Base-by-base conservation (phyloP, 352 stramenopile genomes). In the Globisporangium paddicum region DNA sequence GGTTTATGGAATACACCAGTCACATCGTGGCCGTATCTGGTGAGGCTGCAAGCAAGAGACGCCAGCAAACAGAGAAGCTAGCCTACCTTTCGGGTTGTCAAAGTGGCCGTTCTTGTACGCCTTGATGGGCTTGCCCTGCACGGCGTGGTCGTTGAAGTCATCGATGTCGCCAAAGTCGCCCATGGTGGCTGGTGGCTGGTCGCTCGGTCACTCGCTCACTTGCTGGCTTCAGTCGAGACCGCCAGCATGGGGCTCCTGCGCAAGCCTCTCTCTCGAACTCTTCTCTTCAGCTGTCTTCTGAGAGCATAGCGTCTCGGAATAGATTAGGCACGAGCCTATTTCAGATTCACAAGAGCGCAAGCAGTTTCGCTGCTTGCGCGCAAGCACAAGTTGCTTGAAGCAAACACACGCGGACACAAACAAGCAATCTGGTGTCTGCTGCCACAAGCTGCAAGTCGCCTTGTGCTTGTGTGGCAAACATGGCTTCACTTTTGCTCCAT, bases 71-170 rank as follows among this genome's bases (percentile, higher is more conserved):
- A 51, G 16, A 21, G 40, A 41, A 28, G 64, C 5, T 6, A 10
- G 16, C 28, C 13, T 25, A 87, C 79, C 68, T 76, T 90, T 90
- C 10, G 78, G 74, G 60, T 88, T 85, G 44, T 87, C 80, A 45
- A 90, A 90, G 65, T 87, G 76, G 18, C 80, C 80, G 55, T 90
- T 90, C 65, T 79, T 86, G 65, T 89, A 90, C 38, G 80, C 80
- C 47, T 86, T 87, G 62, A 90, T 90, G 57, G 76, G 80, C 55
- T 87, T 87, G 23, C 80, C 80, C 62, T 88, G 78, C 55, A 86
- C 80, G 52, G 79, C 80, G 69, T 89, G 78, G 68, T 90, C 80
- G 63, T 77, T 88, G 56, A 90, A 90, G 71, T 87, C 73, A 64
- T 90, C 81, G 48, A 90, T 86, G 63, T 87, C 78, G 53, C 78